Base-by-base conservation (phyloP, 2,329 filamentous ascomycete species). In the Botrytis elliptica region DNA sequence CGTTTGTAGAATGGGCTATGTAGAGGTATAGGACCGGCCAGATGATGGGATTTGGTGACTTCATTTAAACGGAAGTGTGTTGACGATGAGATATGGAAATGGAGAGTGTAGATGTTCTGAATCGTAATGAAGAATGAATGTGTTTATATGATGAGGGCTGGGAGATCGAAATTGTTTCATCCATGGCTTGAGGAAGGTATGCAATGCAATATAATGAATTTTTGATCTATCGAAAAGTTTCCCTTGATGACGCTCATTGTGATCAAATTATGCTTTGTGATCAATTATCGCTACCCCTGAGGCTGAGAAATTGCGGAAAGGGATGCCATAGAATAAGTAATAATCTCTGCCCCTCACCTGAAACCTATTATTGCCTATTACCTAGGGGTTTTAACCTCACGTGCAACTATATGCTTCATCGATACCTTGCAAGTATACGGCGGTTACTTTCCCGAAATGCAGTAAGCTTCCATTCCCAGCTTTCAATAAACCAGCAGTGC, bases 191-290 rank as follows among this genome's bases (percentile, higher is more conserved):
- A 20, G 25, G 33, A 52, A 55, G 33, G 18, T 57, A 68, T 29
- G 49, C 49, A 42, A 68, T 40, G 49, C 49, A 42, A 68, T 42
- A 55, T 42, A 29, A 68, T 57, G 65, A 42, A 68, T 68, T 68
- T 38, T 12, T 4, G 36, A 68, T 42, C 65, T 57, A 68, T 68
- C 29, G 65, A 68, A 68, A 57, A 68, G 0, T 2, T 22, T n/a
- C 20, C 49, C 49, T 55, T 57, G 18, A 42, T 29, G 2, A 33
- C 16, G 2, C 46, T 68, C 25, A 22, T 29, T 68, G 25, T 42
- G 36, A 14, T 14, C 25, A 67, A 36, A 22, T 18, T 12, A 55
- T n/a, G 49, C 16, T n/a, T 64, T 29, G 9, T 22, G 63, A 29
- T 36, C n/a, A 36, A 29, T 46, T 18, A 65, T 44, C 25, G 42